phyloP scores from a whole-genome alignment of 306 rosid genomes.

The Cajanus cajan region DNA sequence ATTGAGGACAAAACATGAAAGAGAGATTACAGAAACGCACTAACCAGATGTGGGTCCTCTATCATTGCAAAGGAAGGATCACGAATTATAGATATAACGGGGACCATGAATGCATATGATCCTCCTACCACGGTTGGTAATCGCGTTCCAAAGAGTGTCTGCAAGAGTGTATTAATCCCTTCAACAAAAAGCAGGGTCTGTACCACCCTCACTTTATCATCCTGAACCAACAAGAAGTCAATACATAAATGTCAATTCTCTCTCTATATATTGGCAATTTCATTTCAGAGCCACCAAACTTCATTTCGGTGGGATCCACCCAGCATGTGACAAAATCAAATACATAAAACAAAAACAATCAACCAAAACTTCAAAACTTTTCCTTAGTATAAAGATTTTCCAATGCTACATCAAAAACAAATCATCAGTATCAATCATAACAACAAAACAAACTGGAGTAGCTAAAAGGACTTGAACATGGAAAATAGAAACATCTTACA shows the following conservation, averaged over 20 bases:
- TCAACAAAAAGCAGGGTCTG: conserved; percentile 91
- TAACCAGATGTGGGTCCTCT: conserved; percentile 70
- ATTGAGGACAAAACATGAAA: not conserved
- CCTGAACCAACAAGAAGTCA: conserved; percentile 46
- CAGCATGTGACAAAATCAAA: conserved; percentile 17
- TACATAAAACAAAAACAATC: not conserved
- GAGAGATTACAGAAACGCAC: conserved; percentile 27
- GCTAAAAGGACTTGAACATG: not conserved
- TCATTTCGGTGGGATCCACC: conserved; percentile 26
- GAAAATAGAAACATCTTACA: conserved; percentile 56
- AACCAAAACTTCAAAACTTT: not conserved
- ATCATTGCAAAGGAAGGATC: conserved; percentile 65
- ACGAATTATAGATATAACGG: conserved; percentile 85
- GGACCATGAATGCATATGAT: conserved; percentile 96
- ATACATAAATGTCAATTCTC: conserved; percentile 16
- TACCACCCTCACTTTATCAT: conserved; percentile 94
- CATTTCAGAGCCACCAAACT: conserved; percentile 18
- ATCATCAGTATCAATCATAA: conserved; percentile 2
- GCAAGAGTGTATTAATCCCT: conserved; percentile 93
- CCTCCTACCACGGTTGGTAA: conserved; percentile 96
- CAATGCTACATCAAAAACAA: not conserved
- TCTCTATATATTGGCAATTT: not conserved
- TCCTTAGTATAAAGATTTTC: not conserved
- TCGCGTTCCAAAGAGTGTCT: conserved; percentile 93
- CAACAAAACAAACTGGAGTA: not conserved